Base-by-base conservation (phyloP, 2,329 filamentous ascomycete genomes). In the Aureobasidium vineae region DNA sequence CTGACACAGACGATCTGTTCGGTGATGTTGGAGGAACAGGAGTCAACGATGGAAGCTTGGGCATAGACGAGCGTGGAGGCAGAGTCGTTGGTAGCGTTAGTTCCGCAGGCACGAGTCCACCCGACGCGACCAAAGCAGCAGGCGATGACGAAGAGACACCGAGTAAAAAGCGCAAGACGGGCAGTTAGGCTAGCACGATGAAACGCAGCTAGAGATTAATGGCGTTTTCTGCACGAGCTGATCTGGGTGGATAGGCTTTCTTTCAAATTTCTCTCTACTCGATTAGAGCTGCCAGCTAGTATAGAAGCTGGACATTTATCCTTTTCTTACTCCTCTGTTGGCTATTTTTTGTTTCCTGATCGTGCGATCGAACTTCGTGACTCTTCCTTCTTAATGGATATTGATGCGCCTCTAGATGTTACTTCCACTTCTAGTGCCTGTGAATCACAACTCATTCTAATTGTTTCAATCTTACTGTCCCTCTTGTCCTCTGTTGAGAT, bases 71-170 rank as follows among this genome's bases (percentile, higher is more conserved):
- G 31, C 56, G 68, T 8, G 72, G 73, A 11, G 72, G 70, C 3
- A 73, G 76, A 13, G 71, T 70, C 15, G 73, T 81, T 2, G 79
- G 80, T 69, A 81, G 78, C 67, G 69, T 80, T 38, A 79, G 75
- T 57, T 78, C 77, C 50, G 74, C 73, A 43, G 76, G 73, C 6
- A 76, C 78, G 2, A 77, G 73, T 63, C 79, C 79, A 0, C 67
- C 52, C 38, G 63, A 64, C 26, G 66, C 63, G n/a, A 66, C 47
- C 4, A 69, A 65, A 23, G 67, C 63, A 38, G 57, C 43, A 19
- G 70, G 65, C n/a, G 69, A 54, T 16, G 54, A 73, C 41, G 67
- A 68, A 31, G 70, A 70, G 13, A 72, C 70, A 33, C 70, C 70
- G 21, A 70, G 70, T 26, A 74, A 75, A 68, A 70, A 56, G 47